phyloP scores from a whole-genome alignment of 208 protist genomes.

The Crithidia expoeki region DNA sequence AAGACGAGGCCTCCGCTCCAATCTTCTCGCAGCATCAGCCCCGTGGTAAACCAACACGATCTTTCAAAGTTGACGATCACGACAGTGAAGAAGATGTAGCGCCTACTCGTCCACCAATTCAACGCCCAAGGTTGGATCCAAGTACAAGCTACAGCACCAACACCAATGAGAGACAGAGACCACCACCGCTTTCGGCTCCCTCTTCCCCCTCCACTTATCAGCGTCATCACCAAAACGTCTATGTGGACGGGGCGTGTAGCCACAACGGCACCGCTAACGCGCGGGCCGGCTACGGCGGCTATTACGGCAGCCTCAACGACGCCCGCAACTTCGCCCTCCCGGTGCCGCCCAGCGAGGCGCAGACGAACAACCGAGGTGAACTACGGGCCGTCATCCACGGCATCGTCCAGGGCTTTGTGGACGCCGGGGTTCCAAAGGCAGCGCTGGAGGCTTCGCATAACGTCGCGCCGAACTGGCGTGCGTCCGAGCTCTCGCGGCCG shows the following conservation, averaged over 20 bases:
- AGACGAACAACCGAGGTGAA: constrained; percentile 90
- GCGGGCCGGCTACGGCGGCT: constrained; percentile 79
- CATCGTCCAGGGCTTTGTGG: constrained; percentile 50
- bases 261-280: constrained; percentile 58
- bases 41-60: not conserved
- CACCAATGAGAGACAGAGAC: not conserved
- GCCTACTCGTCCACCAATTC: not conserved
- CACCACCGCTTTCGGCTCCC: not conserved
- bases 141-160: not conserved
- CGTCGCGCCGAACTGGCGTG: constrained; percentile 9
- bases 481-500: constrained; percentile 10
- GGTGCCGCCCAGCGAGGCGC: constrained; percentile 52
- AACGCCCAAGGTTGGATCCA: not conserved
- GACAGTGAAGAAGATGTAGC: constrained; percentile 5
- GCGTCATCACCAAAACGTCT: constrained; percentile 44
- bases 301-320: constrained; percentile 65
- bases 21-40: not conserved
- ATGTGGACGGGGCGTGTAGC: constrained; percentile 87
- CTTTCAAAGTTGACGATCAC: not conserved
- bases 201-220: not conserved
- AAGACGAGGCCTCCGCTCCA: not conserved
- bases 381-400: constrained; percentile 76
- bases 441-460: constrained; percentile 14
- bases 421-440: constrained; percentile 21
- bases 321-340: constrained; percentile 70